phyloP scores from a whole-genome alignment of 257 asterid species.

The Schizonepeta tenuifolia region DNA sequence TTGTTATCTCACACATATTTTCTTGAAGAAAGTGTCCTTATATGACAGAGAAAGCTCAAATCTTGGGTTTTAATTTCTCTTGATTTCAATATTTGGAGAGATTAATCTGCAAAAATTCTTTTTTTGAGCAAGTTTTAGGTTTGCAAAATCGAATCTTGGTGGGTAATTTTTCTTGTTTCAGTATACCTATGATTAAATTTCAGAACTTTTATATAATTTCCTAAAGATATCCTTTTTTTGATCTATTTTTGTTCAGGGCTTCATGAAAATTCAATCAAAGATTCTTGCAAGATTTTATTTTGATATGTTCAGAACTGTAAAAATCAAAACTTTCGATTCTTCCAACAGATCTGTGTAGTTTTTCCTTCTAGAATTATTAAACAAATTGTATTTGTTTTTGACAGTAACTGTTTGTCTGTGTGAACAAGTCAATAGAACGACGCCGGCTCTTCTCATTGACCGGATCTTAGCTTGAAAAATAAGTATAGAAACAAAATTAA shows the following conservation, averaged over 20 bases:
- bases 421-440: constrained; percentile 44
- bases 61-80: background rate
- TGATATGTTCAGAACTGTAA: constrained; percentile 28
- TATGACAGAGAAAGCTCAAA: constrained; percentile 7
- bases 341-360: constrained; percentile 42
- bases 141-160: background rate
- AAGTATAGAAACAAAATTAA: constrained; percentile 18
- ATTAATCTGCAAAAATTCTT: background rate
- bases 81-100: background rate
- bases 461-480: constrained; percentile 44
- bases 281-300: constrained; percentile 18
- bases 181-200: background rate
- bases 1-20: background rate
- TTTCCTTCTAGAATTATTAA: constrained; percentile 24
- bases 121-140: constrained; percentile 13
- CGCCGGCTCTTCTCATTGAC: constrained; percentile 49
- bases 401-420: constrained; percentile 34
- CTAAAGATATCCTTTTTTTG: background rate
- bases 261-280: constrained; percentile 9
- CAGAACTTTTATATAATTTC: background rate
- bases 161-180: background rate
- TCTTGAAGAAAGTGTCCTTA: background rate
- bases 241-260: background rate
- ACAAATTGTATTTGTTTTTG: background rate
- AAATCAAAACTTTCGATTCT: constrained; percentile 37